phyloP scores from a whole-genome alignment of 768 basidiomycete species.

The Amanita thiersii region DNA sequence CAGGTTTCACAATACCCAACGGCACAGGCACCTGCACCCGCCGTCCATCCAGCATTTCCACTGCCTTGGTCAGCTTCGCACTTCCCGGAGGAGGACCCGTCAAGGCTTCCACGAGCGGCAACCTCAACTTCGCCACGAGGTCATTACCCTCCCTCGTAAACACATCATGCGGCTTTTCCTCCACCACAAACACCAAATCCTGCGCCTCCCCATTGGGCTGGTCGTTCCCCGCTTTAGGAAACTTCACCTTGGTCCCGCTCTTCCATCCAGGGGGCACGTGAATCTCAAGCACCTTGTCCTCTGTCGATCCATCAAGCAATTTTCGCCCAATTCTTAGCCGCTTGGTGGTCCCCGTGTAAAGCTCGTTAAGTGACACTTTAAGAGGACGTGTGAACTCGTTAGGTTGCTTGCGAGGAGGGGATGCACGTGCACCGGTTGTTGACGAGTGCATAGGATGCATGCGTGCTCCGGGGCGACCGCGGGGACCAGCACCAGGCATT shows the following conservation, averaged over 20 bases:
- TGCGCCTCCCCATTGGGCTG: slow-evolving; percentile 56
- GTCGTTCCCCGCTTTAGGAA: slow-evolving; percentile 83
- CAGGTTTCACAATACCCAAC: slow-evolving; percentile 64
- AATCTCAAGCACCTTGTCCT: slow-evolving; percentile 84
- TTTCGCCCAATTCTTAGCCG: slow-evolving; percentile 81
- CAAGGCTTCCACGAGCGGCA: slow-evolving; percentile 82
- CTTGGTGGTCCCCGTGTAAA: slow-evolving; percentile 81
- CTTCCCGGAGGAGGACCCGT: slow-evolving; percentile 35
- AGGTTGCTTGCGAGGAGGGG: slow-evolving; percentile 25
- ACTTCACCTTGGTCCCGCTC: slow-evolving; percentile 89
- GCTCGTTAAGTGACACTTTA: slow-evolving; percentile 78
- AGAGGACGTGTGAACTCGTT: slow-evolving; percentile 75
- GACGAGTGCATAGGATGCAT: too few relatives aligned
- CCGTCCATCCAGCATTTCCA: slow-evolving; percentile 77
- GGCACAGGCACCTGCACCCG: slow-evolving; percentile 65
- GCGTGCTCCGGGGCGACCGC: background rate
- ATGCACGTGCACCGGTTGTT: slow-evolving; percentile 13
- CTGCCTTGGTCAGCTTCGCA: slow-evolving; percentile 32
- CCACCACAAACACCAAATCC: slow-evolving; percentile 95
- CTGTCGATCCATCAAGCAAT: slow-evolving; percentile 61
- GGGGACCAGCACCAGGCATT: slow-evolving; percentile 29
- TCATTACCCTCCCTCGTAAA: slow-evolving; percentile 83
- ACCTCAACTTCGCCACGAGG: slow-evolving; percentile 47
- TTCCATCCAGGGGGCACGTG: slow-evolving; percentile 89
- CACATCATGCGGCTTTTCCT: slow-evolving; percentile 80